phyloP scores from a whole-genome alignment of 768 basidiomycete species.

The Lyophyllum decastes region DNA sequence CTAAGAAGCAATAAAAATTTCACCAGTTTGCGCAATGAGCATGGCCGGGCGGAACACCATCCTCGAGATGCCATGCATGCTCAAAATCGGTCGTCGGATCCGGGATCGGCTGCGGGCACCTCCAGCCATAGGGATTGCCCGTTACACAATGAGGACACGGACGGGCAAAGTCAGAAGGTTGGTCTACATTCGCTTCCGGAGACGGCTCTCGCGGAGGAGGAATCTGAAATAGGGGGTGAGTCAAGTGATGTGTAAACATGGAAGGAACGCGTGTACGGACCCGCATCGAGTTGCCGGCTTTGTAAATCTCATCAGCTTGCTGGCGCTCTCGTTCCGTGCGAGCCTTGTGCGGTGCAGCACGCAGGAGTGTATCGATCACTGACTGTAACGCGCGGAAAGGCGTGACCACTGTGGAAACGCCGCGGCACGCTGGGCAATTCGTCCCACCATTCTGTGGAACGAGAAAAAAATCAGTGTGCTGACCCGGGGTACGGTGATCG shows the following conservation, averaged over 20 bases:
- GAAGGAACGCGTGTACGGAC: slow-evolving; percentile 35
- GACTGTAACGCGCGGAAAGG: slow-evolving; percentile 76
- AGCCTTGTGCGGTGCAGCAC: slow-evolving; percentile 66
- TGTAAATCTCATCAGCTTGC: slow-evolving; percentile 85
- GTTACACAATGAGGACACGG: slow-evolving; percentile 80
- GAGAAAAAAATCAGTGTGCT: slow-evolving; percentile 16
- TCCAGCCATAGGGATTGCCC: slow-evolving; percentile 76
- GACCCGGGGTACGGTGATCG: background rate
- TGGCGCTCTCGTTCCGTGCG: slow-evolving; percentile 70
- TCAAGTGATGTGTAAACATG: slow-evolving; percentile 6
- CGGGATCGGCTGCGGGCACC: slow-evolving; percentile 76
- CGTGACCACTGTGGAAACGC: slow-evolving; percentile 63
- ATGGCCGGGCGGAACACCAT: slow-evolving; percentile 80
- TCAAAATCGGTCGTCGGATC: slow-evolving; percentile 72
- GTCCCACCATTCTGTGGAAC: slow-evolving; percentile 74
- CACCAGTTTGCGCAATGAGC: slow-evolving; percentile 83
- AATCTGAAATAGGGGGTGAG: slow-evolving; percentile 45
- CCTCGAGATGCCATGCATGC: slow-evolving; percentile 75
- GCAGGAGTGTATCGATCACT: slow-evolving; percentile 71
- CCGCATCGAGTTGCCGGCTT: slow-evolving; percentile 57
- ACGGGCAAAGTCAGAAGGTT: slow-evolving; percentile 63
- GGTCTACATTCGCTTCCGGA: slow-evolving; percentile 72
- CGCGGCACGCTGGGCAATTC: slow-evolving; percentile 82
- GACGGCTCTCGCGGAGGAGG: slow-evolving; percentile 76
- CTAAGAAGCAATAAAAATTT: slow-evolving; percentile 12